Conservation (phyloP, 139 green algal genomes). For the Chlamydomonas applanata region DNA sequence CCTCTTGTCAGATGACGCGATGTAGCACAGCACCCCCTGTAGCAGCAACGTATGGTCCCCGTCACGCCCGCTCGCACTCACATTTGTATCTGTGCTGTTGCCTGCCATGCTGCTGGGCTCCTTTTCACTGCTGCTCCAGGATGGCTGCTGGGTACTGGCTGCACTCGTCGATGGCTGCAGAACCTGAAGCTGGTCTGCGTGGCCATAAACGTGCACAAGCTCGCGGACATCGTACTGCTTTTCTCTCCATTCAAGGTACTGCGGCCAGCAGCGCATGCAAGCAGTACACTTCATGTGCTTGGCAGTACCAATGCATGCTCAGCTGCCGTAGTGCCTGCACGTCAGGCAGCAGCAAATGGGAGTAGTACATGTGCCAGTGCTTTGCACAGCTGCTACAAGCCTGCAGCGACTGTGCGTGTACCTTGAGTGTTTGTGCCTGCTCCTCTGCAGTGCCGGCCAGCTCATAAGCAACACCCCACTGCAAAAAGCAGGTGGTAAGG, state of each 20-base stretch:
- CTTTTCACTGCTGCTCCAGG: constrained; percentile 16
- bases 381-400: too few relatives aligned
- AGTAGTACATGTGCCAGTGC: too few relatives aligned
- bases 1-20: constrained; percentile 37
- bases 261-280: too few relatives aligned
- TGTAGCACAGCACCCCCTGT: constrained; percentile 45
- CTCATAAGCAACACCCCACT: constrained; percentile 44
- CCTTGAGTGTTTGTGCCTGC: constrained; percentile 36
- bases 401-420: neutral
- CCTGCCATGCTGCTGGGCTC: neutral
- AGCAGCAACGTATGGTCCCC: constrained; percentile 10
- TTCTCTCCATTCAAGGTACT: constrained; percentile 76
- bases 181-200: constrained; percentile 2
- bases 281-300: too few relatives aligned
- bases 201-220: constrained; percentile 41
- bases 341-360: too few relatives aligned
- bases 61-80: neutral
- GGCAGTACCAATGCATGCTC: too few relatives aligned
- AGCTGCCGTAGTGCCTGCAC: neutral
- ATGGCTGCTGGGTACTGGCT: constrained; percentile 3
- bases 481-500: too few relatives aligned
- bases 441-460: constrained; percentile 32
- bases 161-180: constrained; percentile 8
- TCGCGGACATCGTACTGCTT: constrained; percentile 82
- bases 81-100: neutral